These are phyloP conservation scores for Plasmodium ovale DNA, from an alignment of 169 alveolate species.

Conservation along the genomic window DNA sequence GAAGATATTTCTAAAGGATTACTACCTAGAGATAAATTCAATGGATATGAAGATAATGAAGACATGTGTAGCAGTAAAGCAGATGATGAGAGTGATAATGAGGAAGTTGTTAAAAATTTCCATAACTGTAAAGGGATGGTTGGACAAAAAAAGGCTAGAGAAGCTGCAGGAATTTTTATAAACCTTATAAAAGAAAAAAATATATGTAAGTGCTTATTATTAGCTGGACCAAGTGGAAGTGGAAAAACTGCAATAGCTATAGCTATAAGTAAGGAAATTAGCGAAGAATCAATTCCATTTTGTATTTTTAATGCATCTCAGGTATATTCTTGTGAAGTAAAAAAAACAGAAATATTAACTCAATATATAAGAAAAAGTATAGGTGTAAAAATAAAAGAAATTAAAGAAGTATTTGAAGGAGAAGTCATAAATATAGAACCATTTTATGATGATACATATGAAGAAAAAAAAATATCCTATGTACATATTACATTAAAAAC, in stretches of 20 bases:
- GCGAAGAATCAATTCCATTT: conserved; percentile 82
- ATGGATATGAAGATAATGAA: not conserved
- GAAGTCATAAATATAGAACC: conserved; percentile 82
- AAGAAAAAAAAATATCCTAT: conserved; percentile 93
- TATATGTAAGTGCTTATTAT: conserved; percentile 88
- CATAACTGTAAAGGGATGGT: conserved; percentile 92
- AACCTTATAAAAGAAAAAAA: conserved; percentile 97
- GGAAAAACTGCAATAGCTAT: conserved; percentile 99
- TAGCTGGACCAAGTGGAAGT: conserved; percentile 98
- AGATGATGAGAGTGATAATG: conserved; percentile 11
- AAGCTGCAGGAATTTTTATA: conserved; percentile 99
- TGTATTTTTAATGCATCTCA: conserved; percentile 77
- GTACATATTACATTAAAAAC: conserved; percentile 97
- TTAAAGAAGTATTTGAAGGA: conserved; percentile 95
- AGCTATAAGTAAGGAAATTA: conserved; percentile 99
- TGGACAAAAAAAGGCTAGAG: conserved; percentile 99
- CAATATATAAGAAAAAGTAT: conserved; percentile 94
- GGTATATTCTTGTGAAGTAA: conserved; percentile 76
- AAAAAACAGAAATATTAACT: conserved; percentile 76
- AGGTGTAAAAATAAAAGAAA: conserved; percentile 97
- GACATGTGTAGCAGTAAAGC: not conserved
- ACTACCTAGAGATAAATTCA: not conserved
- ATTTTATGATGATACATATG: conserved; percentile 63
- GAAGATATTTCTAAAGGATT: not conserved
- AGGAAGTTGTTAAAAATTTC: conserved; percentile 34